Base-by-base conservation (phyloP, 23 red algal genomes). In the Cyanidium caldarium region DNA sequence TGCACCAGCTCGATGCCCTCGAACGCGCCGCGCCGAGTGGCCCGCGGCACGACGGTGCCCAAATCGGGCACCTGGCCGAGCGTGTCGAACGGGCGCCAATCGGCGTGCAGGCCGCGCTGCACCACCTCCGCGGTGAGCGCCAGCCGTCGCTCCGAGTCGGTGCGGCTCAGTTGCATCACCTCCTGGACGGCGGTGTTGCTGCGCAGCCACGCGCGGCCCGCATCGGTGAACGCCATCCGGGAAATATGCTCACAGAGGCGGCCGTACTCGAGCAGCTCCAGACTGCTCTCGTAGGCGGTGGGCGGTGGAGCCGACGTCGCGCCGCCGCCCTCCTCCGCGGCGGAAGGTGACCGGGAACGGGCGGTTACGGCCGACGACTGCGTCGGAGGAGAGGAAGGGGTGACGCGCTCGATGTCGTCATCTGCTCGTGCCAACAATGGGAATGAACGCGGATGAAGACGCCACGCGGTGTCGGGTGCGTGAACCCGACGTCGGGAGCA, bases 1-100 rank as follows among this genome's bases (percentile, higher is more conserved):
- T 33, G 5, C 1, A 80, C 39, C 45, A 94, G 51, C 36, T 94
- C 76, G 15, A 36, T 46, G 34, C 80, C 87, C 14, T 57, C 44
- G 12, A 94, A 67, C 37, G 45, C n/a, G 20, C 61, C 33, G 16
- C 81, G 76, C 34, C 77, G 77, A 19, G 43, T 41, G 0, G 81
- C 77, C 17, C 43, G 44, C 30, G 31, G 1, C 13, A 82, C 42
- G 0, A 78, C 3, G 0, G 26, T n/a, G 15, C n/a, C 66, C 26
- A 81, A 35, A 29, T 71, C 75, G 7, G 51, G 51, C n/a, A 61
- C n/a, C 51, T 25, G 13, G 19, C 21, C 31, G 7, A 61, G 23
- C 7, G 31, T 28, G 7, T 61, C 51, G 31, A 61, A 61, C 13
- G 51, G 51, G n/a, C n/a, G 31, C 7, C 3, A 28, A 10, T 10